Evolutionary conservation across 2,329 filamentous ascomycete species (phyloP).

Genomic region (Penicillium crustosum): DNA sequence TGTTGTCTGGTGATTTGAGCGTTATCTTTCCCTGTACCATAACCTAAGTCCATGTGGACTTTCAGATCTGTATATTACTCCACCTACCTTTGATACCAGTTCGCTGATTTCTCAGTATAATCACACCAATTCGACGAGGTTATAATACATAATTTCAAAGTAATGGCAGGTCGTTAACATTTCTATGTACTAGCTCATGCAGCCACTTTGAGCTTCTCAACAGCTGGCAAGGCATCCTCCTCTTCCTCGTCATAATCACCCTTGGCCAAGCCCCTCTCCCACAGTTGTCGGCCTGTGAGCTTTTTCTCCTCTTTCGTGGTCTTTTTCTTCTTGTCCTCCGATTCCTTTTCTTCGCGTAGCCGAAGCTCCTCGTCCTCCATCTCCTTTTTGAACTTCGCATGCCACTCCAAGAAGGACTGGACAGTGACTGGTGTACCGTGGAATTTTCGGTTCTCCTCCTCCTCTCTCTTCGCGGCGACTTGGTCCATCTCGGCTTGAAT

Average conservation of each 20-base stretch:
- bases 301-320: constrained; percentile 60
- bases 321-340: constrained; percentile 80
- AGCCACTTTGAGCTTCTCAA: constrained; percentile 72
- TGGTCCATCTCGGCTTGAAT: constrained; percentile 55
- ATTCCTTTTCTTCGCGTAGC: constrained; percentile 70
- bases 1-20: background rate
- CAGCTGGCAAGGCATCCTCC: constrained; percentile 57
- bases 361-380: constrained; percentile 69
- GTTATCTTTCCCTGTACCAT: background rate
- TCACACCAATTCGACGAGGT: constrained; percentile 1
- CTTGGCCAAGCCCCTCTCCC: constrained; percentile 73
- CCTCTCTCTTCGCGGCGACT: constrained; percentile 64
- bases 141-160: constrained; percentile 14
- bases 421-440: constrained; percentile 85
- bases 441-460: constrained; percentile 95
- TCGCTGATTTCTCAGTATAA: background rate
- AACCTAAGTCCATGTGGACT: background rate
- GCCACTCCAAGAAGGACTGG: constrained; percentile 82
- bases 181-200: constrained; percentile 40
- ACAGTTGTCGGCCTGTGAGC: constrained; percentile 72
- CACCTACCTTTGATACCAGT: background rate
- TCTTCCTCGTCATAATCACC: constrained; percentile 66
- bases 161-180: constrained; percentile 14
- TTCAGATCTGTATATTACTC: constrained; percentile 3
- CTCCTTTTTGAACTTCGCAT: constrained; percentile 73